Base-by-base conservation (phyloP, 768 basidiomycete genomes). In the Termitomyces sp. region DNA sequence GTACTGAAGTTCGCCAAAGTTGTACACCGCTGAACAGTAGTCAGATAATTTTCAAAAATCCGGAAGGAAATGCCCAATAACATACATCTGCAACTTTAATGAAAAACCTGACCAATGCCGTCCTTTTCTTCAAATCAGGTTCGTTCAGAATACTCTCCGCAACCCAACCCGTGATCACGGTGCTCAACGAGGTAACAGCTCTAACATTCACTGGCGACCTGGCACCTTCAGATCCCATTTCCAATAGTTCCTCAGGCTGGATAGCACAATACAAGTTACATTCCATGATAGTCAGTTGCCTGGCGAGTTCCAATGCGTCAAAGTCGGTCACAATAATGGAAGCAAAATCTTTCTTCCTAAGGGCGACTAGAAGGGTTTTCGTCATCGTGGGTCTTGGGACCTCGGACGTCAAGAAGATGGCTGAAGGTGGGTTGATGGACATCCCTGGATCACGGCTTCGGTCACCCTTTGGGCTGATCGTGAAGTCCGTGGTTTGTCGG, bases 211-310 rank as follows among this genome's bases (percentile, higher is more conserved):
- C 71, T 20, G 86, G 82, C 7, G 83, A 77, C 66, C 79, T 79
- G 37, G 78, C 79, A 60, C 85, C 84, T 59, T 88, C 85, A 68
- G 91, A 86, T 4, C 89, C 91, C 12, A 85, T 85, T 72, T 93
- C 90, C 59, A 99, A 71, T 46, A 99, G 79, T 70, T 98, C 97
- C 63, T 94, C 91, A 0, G 95, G 85, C 55, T 82, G 84, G 62
- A 98, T 93, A 53, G 85, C 83, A 62, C 90, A 87, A 69, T 95
- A 98, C 45, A 97, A 72, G 58, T 84, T 84, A 63, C 87, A 90
- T 71, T 99, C 97, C 88, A 95, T 91, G 63, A 95, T 83, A 18
- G 96, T 97, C 64, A 98, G 69, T 73, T 99, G 97, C 49, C 97
- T 82, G 8, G 94, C 94, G 44, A 98, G 79, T 71, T 99, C 97